Conservation (phyloP, 768 basidiomycete species). For the Leccinum imitatum region DNA sequence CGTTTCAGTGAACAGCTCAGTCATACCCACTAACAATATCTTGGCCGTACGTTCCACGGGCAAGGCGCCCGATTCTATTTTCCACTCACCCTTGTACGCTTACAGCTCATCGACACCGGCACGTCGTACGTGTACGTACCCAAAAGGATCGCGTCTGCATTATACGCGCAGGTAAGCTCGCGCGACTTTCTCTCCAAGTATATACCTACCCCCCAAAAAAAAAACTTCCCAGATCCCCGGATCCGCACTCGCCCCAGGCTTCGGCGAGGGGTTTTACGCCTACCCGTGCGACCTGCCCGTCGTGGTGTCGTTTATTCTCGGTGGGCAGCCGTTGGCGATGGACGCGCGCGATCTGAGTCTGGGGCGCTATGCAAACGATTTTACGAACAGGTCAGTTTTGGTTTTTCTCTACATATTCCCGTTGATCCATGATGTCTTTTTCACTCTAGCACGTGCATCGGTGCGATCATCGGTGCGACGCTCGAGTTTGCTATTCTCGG, state of each 20-base stretch:
- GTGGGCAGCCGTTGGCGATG: conserved; percentile 40
- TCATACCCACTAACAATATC: neutral
- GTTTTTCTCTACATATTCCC: neutral
- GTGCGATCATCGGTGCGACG: conserved; percentile 47
- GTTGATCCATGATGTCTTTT: too few relatives aligned
- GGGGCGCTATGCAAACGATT: conserved; percentile 37
- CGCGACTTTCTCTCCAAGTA: neutral
- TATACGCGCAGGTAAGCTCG: conserved; percentile 46
- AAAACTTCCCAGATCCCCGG: conserved; percentile 46
- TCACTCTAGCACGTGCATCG: conserved; percentile 48
- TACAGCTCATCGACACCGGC: conserved; percentile 66
- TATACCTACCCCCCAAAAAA: too few relatives aligned
- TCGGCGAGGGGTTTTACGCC: conserved; percentile 51
- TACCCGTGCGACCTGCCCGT: conserved; percentile 47
- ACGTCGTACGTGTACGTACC: conserved; percentile 66
- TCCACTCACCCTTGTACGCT: neutral
- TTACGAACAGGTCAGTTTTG: conserved; percentile 2
- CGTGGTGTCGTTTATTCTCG: conserved; percentile 46
- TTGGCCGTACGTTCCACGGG: conserved; percentile 15
- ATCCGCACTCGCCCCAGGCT: conserved; percentile 39
- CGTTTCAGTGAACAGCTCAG: conserved; percentile 36
- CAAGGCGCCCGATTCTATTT: neutral
- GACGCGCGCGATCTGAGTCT: conserved; percentile 55
- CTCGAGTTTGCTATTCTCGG: conserved; percentile 18
- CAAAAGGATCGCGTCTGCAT: conserved; percentile 35